Percentiles rank a stretch among this genome's conserved stretches.
Evolutionary conservation across 169 alveolate species (phyloP).

Genomic region (Eimeria zaria): DNA sequence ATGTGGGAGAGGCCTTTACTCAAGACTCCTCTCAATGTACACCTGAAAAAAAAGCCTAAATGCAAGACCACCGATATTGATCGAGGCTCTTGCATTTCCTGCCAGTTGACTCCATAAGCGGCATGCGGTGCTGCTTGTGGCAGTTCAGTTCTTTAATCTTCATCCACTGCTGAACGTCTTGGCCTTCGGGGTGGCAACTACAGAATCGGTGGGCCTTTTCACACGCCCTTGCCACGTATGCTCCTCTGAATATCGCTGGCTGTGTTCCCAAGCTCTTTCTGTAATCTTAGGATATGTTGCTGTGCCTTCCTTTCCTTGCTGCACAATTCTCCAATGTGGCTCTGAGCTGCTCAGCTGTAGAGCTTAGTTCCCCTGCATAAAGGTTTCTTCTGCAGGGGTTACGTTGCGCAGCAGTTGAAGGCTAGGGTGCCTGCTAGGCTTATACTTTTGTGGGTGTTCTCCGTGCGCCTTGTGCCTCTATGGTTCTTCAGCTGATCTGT

Average conservation of each 20-base stretch:
- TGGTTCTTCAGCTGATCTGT: conserved; percentile 8
- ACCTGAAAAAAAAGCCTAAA: neutral
- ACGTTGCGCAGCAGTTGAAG: neutral
- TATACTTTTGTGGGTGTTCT: neutral
- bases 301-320: neutral
- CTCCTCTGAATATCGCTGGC: neutral
- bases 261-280: neutral
- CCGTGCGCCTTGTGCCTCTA: neutral
- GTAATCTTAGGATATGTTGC: neutral
- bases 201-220: conserved; percentile 43
- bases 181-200: conserved; percentile 74
- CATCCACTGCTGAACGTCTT: conserved; percentile 62
- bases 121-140: neutral
- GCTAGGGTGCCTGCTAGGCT: neutral
- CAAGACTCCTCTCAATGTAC: neutral
- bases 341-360: neutral
- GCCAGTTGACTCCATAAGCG: neutral
- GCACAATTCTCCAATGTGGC: neutral
- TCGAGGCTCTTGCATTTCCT: neutral
- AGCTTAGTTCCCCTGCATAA: neutral
- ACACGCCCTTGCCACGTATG: neutral
- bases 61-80: neutral
- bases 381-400: neutral
- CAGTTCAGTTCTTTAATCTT: conserved; percentile 56
- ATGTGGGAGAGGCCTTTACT: neutral